phyloP scores from a whole-genome alignment of 2,329 filamentous ascomycete species.

The Conoideocrella luteorostrata region DNA sequence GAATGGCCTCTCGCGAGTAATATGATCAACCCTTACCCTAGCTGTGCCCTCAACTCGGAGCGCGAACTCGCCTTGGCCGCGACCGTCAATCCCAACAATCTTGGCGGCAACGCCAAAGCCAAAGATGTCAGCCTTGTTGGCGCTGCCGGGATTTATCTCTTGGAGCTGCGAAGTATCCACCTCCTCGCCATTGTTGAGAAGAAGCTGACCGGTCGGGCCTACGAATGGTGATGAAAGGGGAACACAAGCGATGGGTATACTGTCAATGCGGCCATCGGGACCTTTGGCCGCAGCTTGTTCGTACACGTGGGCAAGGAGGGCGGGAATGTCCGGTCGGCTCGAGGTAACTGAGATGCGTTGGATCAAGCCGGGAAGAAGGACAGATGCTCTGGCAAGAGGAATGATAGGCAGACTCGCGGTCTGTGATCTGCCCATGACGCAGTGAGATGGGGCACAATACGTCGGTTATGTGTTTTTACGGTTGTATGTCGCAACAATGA shows the following conservation, averaged over 20 bases:
- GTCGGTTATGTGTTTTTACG: too few species aligned
- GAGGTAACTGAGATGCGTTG: constrained; percentile 76
- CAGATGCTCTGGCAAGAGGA: constrained; percentile 70
- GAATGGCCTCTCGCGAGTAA: constrained; percentile 69
- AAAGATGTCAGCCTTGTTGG: constrained; percentile 69
- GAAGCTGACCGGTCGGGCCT: constrained; percentile 65
- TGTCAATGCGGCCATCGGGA: constrained; percentile 55
- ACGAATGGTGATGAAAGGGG: constrained; percentile 73
- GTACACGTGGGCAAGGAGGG: constrained; percentile 80
- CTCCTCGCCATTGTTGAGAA: constrained; percentile 60
- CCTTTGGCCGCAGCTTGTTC: constrained; percentile 65
- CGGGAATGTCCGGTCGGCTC: constrained; percentile 78
- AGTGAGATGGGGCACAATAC: constrained; percentile 3
- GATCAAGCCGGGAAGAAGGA: constrained; percentile 80
- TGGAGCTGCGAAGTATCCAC: constrained; percentile 36
- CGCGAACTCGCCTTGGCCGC: constrained; percentile 68
- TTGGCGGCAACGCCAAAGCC: constrained; percentile 75
- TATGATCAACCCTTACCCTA: constrained; percentile 62
- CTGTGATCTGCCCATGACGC: constrained; percentile 33
- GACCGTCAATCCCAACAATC: constrained; percentile 71
- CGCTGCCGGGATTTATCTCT: constrained; percentile 51
- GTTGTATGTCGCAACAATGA: too few species aligned
- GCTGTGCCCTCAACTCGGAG: constrained; percentile 81
- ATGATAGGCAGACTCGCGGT: constrained; percentile 64
- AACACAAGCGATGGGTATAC: constrained; percentile 78